Conservation (phyloP, 2,329 filamentous ascomycete genomes). For the Sporothrix inflata region DNA sequence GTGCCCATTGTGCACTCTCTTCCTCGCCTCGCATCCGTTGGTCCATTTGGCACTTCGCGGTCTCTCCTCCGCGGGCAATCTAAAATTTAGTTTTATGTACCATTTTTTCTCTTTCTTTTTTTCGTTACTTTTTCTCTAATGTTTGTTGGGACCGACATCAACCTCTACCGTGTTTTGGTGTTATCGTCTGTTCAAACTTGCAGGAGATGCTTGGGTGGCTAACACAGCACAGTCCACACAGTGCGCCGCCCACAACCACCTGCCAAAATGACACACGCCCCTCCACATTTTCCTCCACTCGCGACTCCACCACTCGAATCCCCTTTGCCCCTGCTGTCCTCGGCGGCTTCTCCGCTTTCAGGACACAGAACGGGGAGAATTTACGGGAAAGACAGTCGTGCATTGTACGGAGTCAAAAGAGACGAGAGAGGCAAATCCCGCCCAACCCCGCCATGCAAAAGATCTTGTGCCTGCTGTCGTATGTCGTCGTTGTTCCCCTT, state of each 20-base stretch:
- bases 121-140: constrained; percentile 38
- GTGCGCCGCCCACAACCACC: constrained; percentile 12
- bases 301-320: constrained; percentile 3
- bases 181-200: not conserved
- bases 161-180: not conserved
- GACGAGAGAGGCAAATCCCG: not conserved
- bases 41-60: constrained; percentile 43
- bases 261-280: not conserved
- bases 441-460: constrained; percentile 6
- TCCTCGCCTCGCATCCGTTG: constrained; percentile 43
- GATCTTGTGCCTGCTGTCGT: not conserved
- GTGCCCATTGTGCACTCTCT: not conserved
- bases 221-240: constrained; percentile 24
- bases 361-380: not conserved
- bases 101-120: constrained; percentile 29
- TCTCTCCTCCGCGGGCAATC: constrained; percentile 34
- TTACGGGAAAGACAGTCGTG: not conserved
- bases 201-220: not conserved
- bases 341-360: not conserved
- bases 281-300: constrained; percentile 8
- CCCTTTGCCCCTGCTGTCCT: not conserved
- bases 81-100: not conserved
- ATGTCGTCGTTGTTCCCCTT: not conserved
- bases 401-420: not conserved
- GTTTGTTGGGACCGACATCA: not conserved